Percentiles rank a stretch among this genome's conserved stretches.
Evolutionary conservation across 2,329 filamentous ascomycete species (phyloP).

Genomic region (Penicillium sp.): DNA sequence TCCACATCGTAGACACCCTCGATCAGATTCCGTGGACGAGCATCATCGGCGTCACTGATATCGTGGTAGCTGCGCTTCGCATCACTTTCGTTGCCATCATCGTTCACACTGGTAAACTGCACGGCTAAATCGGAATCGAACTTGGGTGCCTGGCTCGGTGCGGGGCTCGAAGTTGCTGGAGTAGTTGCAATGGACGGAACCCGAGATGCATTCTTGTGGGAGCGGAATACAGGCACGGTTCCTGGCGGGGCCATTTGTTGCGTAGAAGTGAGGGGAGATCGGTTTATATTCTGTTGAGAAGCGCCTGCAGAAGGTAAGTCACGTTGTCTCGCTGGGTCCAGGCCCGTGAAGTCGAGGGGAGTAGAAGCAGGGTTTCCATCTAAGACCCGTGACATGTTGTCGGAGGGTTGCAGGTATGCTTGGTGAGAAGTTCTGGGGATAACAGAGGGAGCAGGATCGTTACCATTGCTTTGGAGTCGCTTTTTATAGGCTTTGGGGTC

Average conservation of each 20-base stretch:
- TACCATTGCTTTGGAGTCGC: conserved; percentile 37
- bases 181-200: conserved; percentile 8
- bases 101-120: conserved; percentile 28
- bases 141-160: conserved; percentile 9
- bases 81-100: conserved; percentile 25
- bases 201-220: conserved; percentile 20
- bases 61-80: conserved; percentile 32
- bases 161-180: conserved; percentile 16
- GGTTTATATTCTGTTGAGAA: conserved; percentile 20
- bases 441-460: conserved; percentile 12
- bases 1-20: conserved; percentile 75
- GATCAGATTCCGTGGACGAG: conserved; percentile 51
- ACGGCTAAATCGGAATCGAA: conserved; percentile 24
- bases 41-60: conserved; percentile 32
- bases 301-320: conserved; percentile 25
- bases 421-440: background rate
- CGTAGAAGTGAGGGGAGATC: conserved; percentile 9
- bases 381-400: background rate
- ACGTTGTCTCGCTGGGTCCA: conserved; percentile 9
- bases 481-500: conserved; percentile 44
- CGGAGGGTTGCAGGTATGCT: background rate
- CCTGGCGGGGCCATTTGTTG: conserved; percentile 24
- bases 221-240: conserved; percentile 24
- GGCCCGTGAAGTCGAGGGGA: conserved; percentile 11
- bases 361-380: background rate